These are phyloP conservation scores for Raffaelea deltoideospora DNA, from an alignment of 2,329 filamentous ascomycete species.

Conservation along the genomic window DNA sequence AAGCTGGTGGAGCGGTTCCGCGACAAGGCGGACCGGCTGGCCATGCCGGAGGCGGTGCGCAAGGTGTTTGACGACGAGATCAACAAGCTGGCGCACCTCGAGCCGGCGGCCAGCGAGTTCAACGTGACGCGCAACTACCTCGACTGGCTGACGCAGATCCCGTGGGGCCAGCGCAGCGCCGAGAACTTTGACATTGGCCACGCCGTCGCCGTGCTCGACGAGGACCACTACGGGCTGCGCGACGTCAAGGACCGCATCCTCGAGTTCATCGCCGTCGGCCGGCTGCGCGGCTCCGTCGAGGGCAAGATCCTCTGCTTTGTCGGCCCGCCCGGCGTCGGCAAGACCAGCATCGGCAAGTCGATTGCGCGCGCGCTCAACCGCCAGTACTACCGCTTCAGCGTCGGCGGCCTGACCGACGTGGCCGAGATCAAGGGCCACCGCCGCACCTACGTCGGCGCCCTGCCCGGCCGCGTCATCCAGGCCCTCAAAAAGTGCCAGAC, in stretches of 20 bases:
- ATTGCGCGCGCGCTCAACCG: slow-evolving; percentile 89
- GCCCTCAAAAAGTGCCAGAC: slow-evolving; percentile 98
- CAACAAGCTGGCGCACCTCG: slow-evolving; percentile 89
- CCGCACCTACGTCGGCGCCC: slow-evolving; percentile 86
- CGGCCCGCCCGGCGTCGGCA: slow-evolving; percentile 90
- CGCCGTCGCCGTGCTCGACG: slow-evolving; percentile 77
- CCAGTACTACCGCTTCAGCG: slow-evolving; percentile 96
- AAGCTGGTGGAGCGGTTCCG: slow-evolving; percentile 96
- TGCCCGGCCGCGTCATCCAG: slow-evolving; percentile 94
- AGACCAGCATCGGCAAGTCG: slow-evolving; percentile 97
- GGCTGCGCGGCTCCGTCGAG: slow-evolving; percentile 90
- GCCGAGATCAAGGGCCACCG: slow-evolving; percentile 98
- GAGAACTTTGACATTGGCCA: slow-evolving; percentile 96
- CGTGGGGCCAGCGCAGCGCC: slow-evolving; percentile 87
- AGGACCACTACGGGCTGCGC: slow-evolving; percentile 92
- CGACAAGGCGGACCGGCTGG: slow-evolving; percentile 82
- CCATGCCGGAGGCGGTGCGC: slow-evolving; percentile 91
- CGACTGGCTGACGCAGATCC: slow-evolving; percentile 96
- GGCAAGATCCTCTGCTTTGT: slow-evolving; percentile 98
- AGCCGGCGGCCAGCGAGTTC: slow-evolving; percentile 92
- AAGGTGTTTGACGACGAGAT: slow-evolving; percentile 98
- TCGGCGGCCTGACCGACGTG: slow-evolving; percentile 91
- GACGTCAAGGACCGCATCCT: slow-evolving; percentile 97
- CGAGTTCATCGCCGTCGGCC: slow-evolving; percentile 96
- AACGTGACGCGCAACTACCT: slow-evolving; percentile 97